Conservation (phyloP, 2,329 filamentous ascomycete species). For the Colletotrichum sp. region DNA sequence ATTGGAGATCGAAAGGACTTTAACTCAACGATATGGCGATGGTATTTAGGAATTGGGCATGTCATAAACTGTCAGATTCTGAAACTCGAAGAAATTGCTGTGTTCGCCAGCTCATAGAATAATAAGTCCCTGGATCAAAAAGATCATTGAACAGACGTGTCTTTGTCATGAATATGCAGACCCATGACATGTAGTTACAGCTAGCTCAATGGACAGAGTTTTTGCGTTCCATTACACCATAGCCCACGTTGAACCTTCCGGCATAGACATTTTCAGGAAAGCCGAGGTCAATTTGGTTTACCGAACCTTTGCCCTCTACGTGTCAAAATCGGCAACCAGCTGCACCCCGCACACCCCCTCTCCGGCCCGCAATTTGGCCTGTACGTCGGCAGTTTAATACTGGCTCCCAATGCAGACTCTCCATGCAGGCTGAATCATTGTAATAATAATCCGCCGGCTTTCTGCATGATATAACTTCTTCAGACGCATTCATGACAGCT, state of each 20-base stretch:
- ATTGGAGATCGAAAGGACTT: not conserved
- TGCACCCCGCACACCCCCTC: not conserved
- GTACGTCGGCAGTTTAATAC: not conserved
- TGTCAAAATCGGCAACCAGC: not conserved
- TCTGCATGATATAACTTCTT: not conserved
- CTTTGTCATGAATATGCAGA: not conserved
- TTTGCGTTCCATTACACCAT: not conserved
- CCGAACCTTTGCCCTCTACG: not conserved
- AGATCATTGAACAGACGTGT: not conserved
- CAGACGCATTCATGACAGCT: not conserved
- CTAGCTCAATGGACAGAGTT: not conserved
- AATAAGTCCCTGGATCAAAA: not conserved
- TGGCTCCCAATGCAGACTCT: not conserved
- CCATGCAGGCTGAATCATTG: not conserved
- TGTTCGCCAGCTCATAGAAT: not conserved
- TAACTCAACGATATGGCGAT: not conserved
- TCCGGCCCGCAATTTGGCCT: not conserved
- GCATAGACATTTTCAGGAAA: not conserved
- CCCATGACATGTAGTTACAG: not conserved
- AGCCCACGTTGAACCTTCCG: not conserved
- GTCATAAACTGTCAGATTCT: not conserved
- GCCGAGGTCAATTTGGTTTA: not conserved
- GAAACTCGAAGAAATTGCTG: not conserved
- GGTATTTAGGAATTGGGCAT: not conserved
- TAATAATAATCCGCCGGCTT: not conserved